These are phyloP conservation scores for Lachancea fermentati DNA, from an alignment of 805 yeast genomes.

Conservation along the genomic window DNA sequence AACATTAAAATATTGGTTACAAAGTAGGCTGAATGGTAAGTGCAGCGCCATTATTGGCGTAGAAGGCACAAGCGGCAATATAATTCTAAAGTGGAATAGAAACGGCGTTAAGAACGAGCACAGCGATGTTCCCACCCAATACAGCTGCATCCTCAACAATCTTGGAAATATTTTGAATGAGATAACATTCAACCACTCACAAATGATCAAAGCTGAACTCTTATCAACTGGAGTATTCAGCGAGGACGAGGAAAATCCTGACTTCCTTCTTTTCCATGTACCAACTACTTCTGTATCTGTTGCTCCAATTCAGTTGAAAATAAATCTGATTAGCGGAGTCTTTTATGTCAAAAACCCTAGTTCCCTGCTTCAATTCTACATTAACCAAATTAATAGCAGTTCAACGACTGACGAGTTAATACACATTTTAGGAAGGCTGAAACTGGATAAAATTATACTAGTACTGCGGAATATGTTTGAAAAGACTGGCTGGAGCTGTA, in stretches of 20 bases:
- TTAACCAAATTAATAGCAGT: slow-evolving; percentile 26
- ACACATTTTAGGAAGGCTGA: slow-evolving; percentile 25
- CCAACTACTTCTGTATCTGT: slow-evolving; percentile 31
- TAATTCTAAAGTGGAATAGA: slow-evolving; percentile 26
- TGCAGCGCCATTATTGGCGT: slow-evolving; percentile 29
- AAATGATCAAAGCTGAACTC: slow-evolving; percentile 28
- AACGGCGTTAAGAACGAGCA: slow-evolving; percentile 14
- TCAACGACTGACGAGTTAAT: slow-evolving; percentile 23
- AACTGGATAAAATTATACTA: slow-evolving; percentile 28
- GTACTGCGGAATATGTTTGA: slow-evolving; percentile 32
- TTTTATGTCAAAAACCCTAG: slow-evolving; percentile 32
- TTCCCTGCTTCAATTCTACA: slow-evolving; percentile 24
- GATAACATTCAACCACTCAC: slow-evolving; percentile 33
- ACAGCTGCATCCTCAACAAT: slow-evolving; percentile 24
- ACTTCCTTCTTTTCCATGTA: slow-evolving; percentile 27
- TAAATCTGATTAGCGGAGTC: slow-evolving; percentile 30
- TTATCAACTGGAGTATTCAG: slow-evolving; percentile 26
- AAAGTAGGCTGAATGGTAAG: slow-evolving; percentile 27
- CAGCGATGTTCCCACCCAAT: slow-evolving; percentile 18
- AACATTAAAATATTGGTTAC: slow-evolving; percentile 31
- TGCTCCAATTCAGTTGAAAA: slow-evolving; percentile 30
- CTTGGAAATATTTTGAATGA: slow-evolving; percentile 30
- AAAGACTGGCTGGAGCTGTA: slow-evolving; percentile 33
- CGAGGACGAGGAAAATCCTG: slow-evolving; percentile 29
- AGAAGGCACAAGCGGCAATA: slow-evolving; percentile 19